Evolutionary conservation across 768 basidiomycete species (phyloP).

Genomic region (Trametes cubensis): DNA sequence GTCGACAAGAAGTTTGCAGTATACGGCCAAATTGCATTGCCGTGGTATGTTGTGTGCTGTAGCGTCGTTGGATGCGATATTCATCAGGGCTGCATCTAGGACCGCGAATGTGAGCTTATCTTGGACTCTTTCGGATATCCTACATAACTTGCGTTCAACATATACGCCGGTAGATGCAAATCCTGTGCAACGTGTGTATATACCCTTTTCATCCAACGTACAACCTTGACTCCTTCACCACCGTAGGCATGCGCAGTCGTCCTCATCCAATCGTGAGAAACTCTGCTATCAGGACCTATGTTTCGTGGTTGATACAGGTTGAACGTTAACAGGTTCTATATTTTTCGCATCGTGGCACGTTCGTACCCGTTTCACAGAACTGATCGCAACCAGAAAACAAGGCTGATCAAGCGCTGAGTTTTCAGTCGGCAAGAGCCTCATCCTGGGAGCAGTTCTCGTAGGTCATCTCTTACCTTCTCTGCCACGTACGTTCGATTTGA

Average conservation of each 20-base stretch:
- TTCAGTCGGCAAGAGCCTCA: conserved; percentile 6
- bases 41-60: not conserved
- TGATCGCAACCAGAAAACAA: not conserved
- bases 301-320: no score
- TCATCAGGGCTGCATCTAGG: not conserved
- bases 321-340: not conserved
- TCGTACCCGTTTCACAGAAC: not conserved
- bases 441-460: not conserved
- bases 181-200: not conserved
- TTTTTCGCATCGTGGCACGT: not conserved
- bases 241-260: not conserved
- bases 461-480: not conserved
- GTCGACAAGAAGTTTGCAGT: not conserved
- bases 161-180: not conserved
- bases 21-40: not conserved
- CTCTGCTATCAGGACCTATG: no score
- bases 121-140: not conserved
- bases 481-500: no score
- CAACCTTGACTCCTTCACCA: not conserved
- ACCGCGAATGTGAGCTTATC: not conserved
- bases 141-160: not conserved
- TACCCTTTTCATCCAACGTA: not conserved
- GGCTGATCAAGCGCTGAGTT: not conserved
- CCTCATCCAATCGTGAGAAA: conserved; percentile 5
- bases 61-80: not conserved